Base-by-base conservation (phyloP, 192 early-diverging fungal genomes). In the Umbelopsis isabellina region DNA sequence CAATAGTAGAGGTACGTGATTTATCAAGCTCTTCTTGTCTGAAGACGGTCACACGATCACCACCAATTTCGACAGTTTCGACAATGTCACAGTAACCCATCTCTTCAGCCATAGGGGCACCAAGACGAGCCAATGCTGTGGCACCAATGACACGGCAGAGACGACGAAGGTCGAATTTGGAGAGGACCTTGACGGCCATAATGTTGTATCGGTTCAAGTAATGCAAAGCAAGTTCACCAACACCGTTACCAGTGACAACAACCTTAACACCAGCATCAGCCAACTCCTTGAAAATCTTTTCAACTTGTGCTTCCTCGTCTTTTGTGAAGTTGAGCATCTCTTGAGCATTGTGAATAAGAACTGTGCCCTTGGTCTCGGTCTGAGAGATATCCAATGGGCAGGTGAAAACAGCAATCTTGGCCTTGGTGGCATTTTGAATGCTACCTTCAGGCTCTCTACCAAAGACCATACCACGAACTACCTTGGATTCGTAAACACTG, bases 331-430 rank as follows among this genome's bases (percentile, higher is more conserved):
- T 90, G 27, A 98, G 85, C 97, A 99, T 98, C 78, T 98, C 97
- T 61, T 87, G 81, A 49, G 97, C 97, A 79, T 92, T 97, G 75
- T 96, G 91, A 80, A 99, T 94, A 78, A 99, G 86, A 51, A 99
- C 97, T 18, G 97, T 99, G 58, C 97, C 97, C 90, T 99, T 99
- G 48, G 97, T 99, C 80, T 99, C 97, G 30, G 97, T 99, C 80
- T 95, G 89, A 9, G 92, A 83, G 55, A 95, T 89, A 78, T 99
- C 97, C 53, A 99, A 85, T 11, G 94, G 89, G 79, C 94, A 99
- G 16, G 93, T 90, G 78, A 95, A 99, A 72, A 99, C 91, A 47
- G 94, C 97, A 33, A 99, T 89, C 84, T 95, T 95, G 68, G 94
- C 96, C 75, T 93, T 91, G 47, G 76, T 82, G n/a, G 87, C 94